phyloP scores from a whole-genome alignment of 2,329 filamentous ascomycete species.

The Lachnellula willkommii region DNA sequence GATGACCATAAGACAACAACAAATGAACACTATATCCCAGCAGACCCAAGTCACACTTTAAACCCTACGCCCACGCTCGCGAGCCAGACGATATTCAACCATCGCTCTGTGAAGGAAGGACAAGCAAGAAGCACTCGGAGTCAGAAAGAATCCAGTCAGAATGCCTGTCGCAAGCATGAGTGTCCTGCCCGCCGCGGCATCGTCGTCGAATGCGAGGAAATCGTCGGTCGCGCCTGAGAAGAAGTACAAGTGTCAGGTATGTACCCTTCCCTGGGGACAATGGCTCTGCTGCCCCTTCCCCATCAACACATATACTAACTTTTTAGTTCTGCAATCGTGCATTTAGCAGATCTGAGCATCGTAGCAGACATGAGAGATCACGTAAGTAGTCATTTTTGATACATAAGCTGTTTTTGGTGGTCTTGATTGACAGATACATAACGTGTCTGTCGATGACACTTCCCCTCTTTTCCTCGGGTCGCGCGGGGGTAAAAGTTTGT shows the following conservation, averaged over 20 bases:
- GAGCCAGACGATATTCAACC: constrained; percentile 34
- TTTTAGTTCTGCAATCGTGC: constrained; percentile 81
- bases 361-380: constrained; percentile 93
- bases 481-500: constrained; percentile 13
- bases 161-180: constrained; percentile 59
- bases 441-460: not conserved
- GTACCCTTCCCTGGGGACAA: too few species aligned
- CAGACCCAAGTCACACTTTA: constrained; percentile 60
- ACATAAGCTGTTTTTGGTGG: not conserved
- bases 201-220: constrained; percentile 69
- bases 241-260: constrained; percentile 90
- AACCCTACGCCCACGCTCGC: constrained; percentile 50
- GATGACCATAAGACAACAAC: constrained; percentile 52
- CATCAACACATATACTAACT: too few species aligned
- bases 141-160: constrained; percentile 27
- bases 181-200: constrained; percentile 59
- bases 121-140: constrained; percentile 6
- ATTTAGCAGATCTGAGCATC: constrained; percentile 95
- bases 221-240: constrained; percentile 76
- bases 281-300: too few species aligned
- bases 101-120: constrained; percentile 30
- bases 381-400: constrained; percentile 61
- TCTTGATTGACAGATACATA: not conserved
- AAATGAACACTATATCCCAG: constrained; percentile 47
- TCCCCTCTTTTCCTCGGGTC: constrained; percentile 21